phyloP scores from a whole-genome alignment of 768 basidiomycete species.

The Naganishia friedmannii region DNA sequence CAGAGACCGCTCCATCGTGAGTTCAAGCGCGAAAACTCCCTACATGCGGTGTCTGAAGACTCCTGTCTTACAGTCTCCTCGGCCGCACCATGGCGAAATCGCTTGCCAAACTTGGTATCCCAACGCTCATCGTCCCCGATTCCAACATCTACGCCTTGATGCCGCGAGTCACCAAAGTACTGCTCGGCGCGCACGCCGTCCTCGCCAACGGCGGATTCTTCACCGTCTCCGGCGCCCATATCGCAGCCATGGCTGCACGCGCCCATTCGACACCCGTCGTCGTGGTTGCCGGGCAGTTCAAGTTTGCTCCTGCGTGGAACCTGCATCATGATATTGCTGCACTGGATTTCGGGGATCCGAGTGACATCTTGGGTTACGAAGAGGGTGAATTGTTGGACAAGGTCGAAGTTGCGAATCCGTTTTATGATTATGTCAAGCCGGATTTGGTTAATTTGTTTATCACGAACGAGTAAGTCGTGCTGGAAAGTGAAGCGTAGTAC shows the following conservation, averaged over 20 bases:
- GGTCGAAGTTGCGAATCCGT: slow-evolving; percentile 91
- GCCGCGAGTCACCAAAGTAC: slow-evolving; percentile 94
- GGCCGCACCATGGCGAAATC: slow-evolving; percentile 81
- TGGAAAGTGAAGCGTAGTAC: slow-evolving; percentile 11
- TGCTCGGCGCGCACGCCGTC: slow-evolving; percentile 91
- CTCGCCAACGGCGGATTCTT: slow-evolving; percentile 96
- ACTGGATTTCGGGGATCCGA: slow-evolving; percentile 49
- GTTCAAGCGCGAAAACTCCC: slow-evolving; percentile 47
- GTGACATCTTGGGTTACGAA: slow-evolving; percentile 58
- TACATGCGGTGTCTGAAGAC: slow-evolving; percentile 5
- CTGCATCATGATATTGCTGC: slow-evolving; percentile 49
- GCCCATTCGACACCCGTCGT: slow-evolving; percentile 89
- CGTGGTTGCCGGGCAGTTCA: slow-evolving; percentile 93
- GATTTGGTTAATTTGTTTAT: slow-evolving; percentile 91
- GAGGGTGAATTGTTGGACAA: slow-evolving; percentile 67
- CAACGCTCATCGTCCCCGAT: slow-evolving; percentile 95
- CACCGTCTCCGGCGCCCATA: slow-evolving; percentile 76
- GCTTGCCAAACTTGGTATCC: slow-evolving; percentile 75
- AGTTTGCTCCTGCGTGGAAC: slow-evolving; percentile 72
- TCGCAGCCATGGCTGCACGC: slow-evolving; percentile 80
- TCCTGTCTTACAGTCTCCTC: slow-evolving; percentile 60
- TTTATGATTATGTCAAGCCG: slow-evolving; percentile 90
- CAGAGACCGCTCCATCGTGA: slow-evolving; percentile 89
- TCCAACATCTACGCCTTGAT: slow-evolving; percentile 92
- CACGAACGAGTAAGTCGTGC: slow-evolving; percentile 80